phyloP scores from a whole-genome alignment of 192 early-diverging fungal genomes.

The Mortierella alpina region DNA sequence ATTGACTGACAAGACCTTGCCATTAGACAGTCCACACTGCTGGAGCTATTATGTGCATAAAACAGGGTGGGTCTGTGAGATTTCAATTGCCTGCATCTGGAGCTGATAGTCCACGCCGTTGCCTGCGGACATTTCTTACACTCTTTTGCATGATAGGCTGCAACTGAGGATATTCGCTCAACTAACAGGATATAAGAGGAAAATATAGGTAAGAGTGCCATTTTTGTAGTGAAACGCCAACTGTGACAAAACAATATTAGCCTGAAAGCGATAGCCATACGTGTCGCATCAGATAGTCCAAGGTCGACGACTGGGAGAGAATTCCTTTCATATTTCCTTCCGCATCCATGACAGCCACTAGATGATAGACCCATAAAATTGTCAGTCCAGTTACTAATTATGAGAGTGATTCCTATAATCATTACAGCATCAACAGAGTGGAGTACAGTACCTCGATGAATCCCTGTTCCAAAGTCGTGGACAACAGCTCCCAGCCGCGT shows the following conservation, averaged over 20 bases:
- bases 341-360: slow-evolving; percentile 78
- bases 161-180: slow-evolving; percentile 45
- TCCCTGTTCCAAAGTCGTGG: slow-evolving; percentile 77
- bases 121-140: not conserved
- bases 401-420: no score
- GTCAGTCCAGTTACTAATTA: not conserved
- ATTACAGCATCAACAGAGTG: not conserved
- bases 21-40: slow-evolving; percentile 28
- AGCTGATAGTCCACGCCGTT: no score
- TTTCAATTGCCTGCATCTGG: no score
- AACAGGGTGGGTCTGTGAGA: no score
- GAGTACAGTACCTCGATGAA: slow-evolving; percentile 70
- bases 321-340: slow-evolving; percentile 76
- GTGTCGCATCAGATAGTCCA: slow-evolving; percentile 76
- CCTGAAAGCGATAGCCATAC: slow-evolving; percentile 18
- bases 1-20: slow-evolving; percentile 40
- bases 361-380: not conserved
- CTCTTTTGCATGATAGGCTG: slow-evolving; percentile 49
- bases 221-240: not conserved
- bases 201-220: not conserved
- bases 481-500: slow-evolving; percentile 78
- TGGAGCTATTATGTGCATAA: slow-evolving; percentile 19
- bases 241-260: not conserved
- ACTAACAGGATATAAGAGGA: slow-evolving; percentile 9
- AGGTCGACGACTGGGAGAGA: slow-evolving; percentile 78